Conservation (phyloP, 2,329 filamentous ascomycete species). For the Nothophoma quercina region DNA sequence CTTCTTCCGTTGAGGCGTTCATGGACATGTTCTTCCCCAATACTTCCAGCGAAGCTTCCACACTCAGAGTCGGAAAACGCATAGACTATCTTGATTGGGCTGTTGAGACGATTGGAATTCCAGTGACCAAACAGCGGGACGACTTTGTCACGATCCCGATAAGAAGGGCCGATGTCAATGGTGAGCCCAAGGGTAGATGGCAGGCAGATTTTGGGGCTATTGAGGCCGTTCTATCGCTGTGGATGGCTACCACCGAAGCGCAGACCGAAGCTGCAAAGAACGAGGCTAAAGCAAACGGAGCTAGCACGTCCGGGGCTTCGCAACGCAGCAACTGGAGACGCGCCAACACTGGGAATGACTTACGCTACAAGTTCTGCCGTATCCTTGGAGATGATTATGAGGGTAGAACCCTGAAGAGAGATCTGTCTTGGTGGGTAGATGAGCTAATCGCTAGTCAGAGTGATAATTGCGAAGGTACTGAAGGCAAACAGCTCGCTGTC, state of each 20-base stretch:
- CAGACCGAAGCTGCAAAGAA: background rate
- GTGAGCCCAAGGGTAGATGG: background rate
- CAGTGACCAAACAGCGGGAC: too few species aligned
- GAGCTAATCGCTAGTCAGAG: background rate
- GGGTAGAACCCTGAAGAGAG: slow-evolving; percentile 1
- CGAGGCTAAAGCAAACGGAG: background rate
- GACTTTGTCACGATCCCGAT: too few species aligned
- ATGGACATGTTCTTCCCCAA: background rate
- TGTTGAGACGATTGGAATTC: too few species aligned
- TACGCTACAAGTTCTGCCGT: background rate
- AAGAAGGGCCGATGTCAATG: too few species aligned
- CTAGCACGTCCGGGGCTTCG: too few species aligned
- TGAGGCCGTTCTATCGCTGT: slow-evolving; percentile 7
- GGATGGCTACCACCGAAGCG: slow-evolving; percentile 8
- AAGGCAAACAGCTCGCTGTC: background rate
- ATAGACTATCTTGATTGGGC: too few species aligned
- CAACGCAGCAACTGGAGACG: too few species aligned
- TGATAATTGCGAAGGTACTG: too few species aligned
- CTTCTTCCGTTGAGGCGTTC: background rate
- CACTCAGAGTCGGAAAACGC: too few species aligned
- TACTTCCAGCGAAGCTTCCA: too few species aligned
- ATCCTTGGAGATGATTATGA: slow-evolving; percentile 9
- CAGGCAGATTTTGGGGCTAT: background rate
- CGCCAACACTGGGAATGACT: background rate
- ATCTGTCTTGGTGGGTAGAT: slow-evolving; percentile 9